Percentiles rank a stretch among this genome's conserved stretches.
Evolutionary conservation across 1,139 yeast species (phyloP).

Genomic region (Pichia norvegensis): DNA sequence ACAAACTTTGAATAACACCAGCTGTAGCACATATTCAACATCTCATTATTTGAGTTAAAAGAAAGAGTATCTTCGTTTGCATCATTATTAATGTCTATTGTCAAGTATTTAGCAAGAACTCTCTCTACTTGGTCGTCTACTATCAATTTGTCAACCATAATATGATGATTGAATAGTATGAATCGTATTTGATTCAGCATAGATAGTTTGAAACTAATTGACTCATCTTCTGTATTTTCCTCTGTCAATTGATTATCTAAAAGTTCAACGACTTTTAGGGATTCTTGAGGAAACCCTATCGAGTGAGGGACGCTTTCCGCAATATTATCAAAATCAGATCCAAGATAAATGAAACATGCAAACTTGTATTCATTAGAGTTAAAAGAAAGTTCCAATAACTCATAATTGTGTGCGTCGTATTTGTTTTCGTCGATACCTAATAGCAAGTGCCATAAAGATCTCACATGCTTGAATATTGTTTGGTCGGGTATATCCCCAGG

Average conservation of each 20-base stretch:
- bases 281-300: conserved; percentile 10
- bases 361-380: conserved; percentile 2
- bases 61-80: background rate
- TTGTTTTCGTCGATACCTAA: conserved; percentile 19
- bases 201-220: conserved; percentile 10
- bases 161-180: conserved; percentile 8
- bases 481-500: conserved; percentile 9
- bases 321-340: background rate
- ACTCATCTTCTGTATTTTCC: background rate
- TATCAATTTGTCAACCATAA: conserved; percentile 3
- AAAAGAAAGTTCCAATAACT: conserved; percentile 15
- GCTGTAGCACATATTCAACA: conserved; percentile 6
- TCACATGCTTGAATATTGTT: conserved; percentile 10
- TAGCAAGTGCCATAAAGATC: conserved; percentile 21
- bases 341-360: conserved; percentile 7
- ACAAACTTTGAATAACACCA: conserved; percentile 3
- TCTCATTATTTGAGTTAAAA: conserved; percentile 2
- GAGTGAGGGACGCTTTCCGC: conserved; percentile 2
- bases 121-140: conserved; percentile 1
- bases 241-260: conserved; percentile 4
- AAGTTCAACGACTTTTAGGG: conserved; percentile 4
- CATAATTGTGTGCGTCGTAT: conserved; percentile 15
- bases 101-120: conserved; percentile 1
- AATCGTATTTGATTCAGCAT: conserved; percentile 10
- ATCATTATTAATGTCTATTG: conserved; percentile 3